Evolutionary conservation across 1,284 basidiomycete species (phyloP), one percentile per base, ranked within the genome.

Genomic region (Boletellus deceptivus): DNA sequence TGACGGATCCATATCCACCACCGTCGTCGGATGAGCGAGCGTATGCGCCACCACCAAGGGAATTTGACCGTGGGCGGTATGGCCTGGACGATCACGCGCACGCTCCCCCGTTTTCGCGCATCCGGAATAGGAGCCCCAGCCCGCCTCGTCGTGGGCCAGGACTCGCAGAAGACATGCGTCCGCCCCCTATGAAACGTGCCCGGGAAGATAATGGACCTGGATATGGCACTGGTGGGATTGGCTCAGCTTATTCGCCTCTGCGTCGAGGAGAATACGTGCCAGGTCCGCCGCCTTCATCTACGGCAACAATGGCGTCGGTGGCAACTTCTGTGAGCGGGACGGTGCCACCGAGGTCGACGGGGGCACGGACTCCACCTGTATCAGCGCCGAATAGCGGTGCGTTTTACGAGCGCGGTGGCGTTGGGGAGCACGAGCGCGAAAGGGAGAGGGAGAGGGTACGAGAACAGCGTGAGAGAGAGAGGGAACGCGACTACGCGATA

Each of bases 111-210:
- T 70, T 67, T 44, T 61, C 62, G 14, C 64, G 73, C 4, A 61
- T 74, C 17, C 59, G 74, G 10, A 63, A 50, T 20, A 59, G 74
- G 25, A 75, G 73, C 49, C 67, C 70, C 3, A 75, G 69, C 58
- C 72, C 71, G 1, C 51, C 53, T 0, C 64, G 61, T 42, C 59
- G 62, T 9, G 61, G 43, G 1, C 50, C 43, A 0, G 59, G 54
- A 14, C 46, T 55, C 13, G 53, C 59, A 5, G 72, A 71, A 9
- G 74, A 74, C 31, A 38, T 67, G 35, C 62, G 71, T 24, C 72
- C 71, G 2, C 72, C 72, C 4, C 27, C 29, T 11, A 31, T 62
- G 33, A 75, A 75, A 37, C 58, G 72, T 25, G 27, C 59, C 2
- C 60, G 73, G 1, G 71, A 71, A 6, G 73, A 74, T 31, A 53